Evolutionary conservation across 345 rosid genomes (phyloP), one percentile per base, ranked within the genome.

Genomic region (Ailanthus altissimus): DNA sequence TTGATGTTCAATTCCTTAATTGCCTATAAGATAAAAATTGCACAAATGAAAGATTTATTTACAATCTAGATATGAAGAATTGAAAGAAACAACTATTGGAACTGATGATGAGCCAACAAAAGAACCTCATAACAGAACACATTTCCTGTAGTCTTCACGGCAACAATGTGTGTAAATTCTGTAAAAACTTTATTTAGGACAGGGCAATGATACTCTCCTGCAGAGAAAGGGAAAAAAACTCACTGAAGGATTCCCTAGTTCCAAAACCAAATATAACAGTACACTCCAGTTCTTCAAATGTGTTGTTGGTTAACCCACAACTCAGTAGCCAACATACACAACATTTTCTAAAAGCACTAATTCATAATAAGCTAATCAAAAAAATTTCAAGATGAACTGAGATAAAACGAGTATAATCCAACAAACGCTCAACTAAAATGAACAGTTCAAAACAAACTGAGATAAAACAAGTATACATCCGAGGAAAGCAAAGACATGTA

Each of bases 151-250:
- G 94, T 91, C 88, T 88, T 96, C 75, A 96, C 92, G 67, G 99
- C 94, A 85, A 96, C 93, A 25, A 92, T 92, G 80, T 91, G 98
- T 0, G 97, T 91, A 67, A 86, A 96, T 74, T 93, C 99, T 6
- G 99, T 93, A 68, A 93, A 93, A 77, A 93, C 98, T 80, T 96
- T 93, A 88, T 91, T 92, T 63, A 96, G 84, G 72, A 96, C 97
- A 8, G 99, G 97, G 72, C 97, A 96, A 68, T 92, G 93, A 75
- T 70, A 92, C 86, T 93, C 99, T 75, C 97, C 98, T 93, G 84
- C 83, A 78, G 57, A 76, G 67, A 42, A 56, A 72, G 42, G 49
- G 70, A 47, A 49, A 57, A 32, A 71, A 69, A 8, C n/a, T 71
- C 50, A 38, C 49, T 26, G 38, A 56, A 13, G 45, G 56, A 46